These are phyloP conservation scores for Wickerhamia fluorescens DNA, from an alignment of 805 yeast genomes.

Conservation along the genomic window DNA sequence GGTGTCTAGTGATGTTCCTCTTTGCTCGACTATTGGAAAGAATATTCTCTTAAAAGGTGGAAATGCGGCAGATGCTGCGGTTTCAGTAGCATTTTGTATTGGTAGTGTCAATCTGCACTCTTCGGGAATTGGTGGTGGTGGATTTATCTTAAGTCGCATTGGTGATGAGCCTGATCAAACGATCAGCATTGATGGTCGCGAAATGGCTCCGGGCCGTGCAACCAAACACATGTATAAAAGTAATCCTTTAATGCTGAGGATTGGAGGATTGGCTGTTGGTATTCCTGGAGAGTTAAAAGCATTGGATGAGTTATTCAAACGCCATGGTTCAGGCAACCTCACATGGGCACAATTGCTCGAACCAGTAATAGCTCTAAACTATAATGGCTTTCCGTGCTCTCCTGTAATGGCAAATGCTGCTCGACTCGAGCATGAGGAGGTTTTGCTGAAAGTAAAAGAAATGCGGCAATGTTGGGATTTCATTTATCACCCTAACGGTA, in stretches of 20 bases:
- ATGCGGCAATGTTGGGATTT: constrained; percentile 49
- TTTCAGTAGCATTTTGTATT: constrained; percentile 80
- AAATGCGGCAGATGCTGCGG: constrained; percentile 90
- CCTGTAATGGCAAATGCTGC: constrained; percentile 29
- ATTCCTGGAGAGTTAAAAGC: constrained; percentile 92
- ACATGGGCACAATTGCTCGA: constrained; percentile 65
- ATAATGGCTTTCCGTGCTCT: constrained; percentile 50
- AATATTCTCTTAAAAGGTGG: constrained; percentile 52
- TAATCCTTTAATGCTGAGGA: constrained; percentile 43
- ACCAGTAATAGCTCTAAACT: constrained; percentile 66
- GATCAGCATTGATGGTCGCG: constrained; percentile 76
- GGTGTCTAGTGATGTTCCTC: constrained; percentile 59
- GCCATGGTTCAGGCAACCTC: constrained; percentile 65
- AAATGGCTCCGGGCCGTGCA: constrained; percentile 68
- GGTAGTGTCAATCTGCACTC: constrained; percentile 78
- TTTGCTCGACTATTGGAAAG: constrained; percentile 59
- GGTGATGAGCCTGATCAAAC: constrained; percentile 32
- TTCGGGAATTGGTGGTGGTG: constrained; percentile 94
- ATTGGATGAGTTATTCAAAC: constrained; percentile 48
- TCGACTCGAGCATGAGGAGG: constrained; percentile 17
- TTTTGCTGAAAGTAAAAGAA: constrained; percentile 20
- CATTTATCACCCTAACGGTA: constrained; percentile 23
- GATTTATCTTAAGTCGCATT: constrained; percentile 44
- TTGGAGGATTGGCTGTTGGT: constrained; percentile 86
- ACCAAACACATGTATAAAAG: constrained; percentile 57